Evolutionary conservation across 2,329 filamentous ascomycete species (phyloP), one percentile per base, ranked within the genome.

Genomic region (Coccinonectria pachysandricola): DNA sequence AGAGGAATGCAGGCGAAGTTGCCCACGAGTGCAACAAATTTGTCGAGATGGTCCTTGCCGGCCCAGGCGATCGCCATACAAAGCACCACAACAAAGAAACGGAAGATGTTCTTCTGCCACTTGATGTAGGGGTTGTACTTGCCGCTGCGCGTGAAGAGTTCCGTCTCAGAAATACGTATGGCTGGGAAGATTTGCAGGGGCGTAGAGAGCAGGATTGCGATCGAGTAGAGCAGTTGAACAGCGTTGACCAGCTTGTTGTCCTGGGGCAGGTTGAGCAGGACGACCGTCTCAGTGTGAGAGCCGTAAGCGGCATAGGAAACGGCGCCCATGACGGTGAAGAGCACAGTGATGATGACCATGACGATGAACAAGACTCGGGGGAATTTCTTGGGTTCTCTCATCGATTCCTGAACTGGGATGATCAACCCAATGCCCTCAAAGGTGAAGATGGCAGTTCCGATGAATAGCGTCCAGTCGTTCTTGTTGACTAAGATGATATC

Each of bases 81-180:
- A 13, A 91, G 57, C 46, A 83, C 72, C 26, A 96, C 91, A 36
- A 95, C 75, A 49, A 88, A 78, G 65, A 96, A 98, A 28, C 91
- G 79, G 64, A 94, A 98, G 17, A 80, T 64, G 45, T 98, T 98
- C 75, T 98, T 98, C 68, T 96, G 83, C 91, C 91, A 98, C 64
- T 98, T 98, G 65, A 98, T 93, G 50, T 84, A 91, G 1, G 86
- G 87, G 51, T 96, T 95, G 61, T 95, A 94, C 59, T 98, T 98
- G 43, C 91, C 87, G 36, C 86, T 94, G 49, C 81, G 71, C 13
- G 83, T 93, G 56, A 96, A 98, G 6, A 96, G 67, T 40, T 86
- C 85, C 44, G 93, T 94, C 57, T 93, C 87, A 17, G 84, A 85
- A 48, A 98, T 98, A 49, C 88, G 81, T 47, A 98, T 96, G 21